Base-by-base conservation (phyloP, 2,329 filamentous ascomycete species). In the Colletotrichum liriopes region DNA sequence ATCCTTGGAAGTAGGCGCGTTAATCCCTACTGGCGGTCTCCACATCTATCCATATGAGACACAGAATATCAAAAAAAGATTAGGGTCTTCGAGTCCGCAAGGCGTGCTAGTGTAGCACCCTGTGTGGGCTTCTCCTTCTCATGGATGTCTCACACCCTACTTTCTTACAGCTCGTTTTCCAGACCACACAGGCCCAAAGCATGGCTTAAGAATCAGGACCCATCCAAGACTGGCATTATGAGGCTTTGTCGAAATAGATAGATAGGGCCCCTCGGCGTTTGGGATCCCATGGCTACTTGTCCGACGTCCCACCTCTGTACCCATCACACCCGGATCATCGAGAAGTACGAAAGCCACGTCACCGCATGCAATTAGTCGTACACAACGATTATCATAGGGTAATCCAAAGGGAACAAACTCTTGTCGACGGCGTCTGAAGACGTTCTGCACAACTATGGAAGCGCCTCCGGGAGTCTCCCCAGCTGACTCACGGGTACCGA, bases 1-100 rank as follows among this genome's bases (percentile, higher is more conserved):
- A 41, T 51, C 64, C 63, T 47, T 67, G 63, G 39, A 65, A 56
- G 51, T 56, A 51, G 63, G 62, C 56, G n/a, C 39, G 52, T 71
- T 47, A 62, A 71, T 71, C 68, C 63, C 49, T 62, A 51, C 65
- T n/a, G 35, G 52, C 29, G 26, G 60, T 52, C 58, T 68, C 68
- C 68, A 68, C 51, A 58, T 37, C 54, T 35, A 37, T 37, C 58
- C 58, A 59, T 72, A 63, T 47, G 58, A 68, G 51, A 72, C 69
- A 64, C 52, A 45, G 52, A 54, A 47, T 41, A 47, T 63, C n/a
- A 54, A 43, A 55, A 32, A 20, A 49, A 37, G 39, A 63, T 60
- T 32, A 56, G 49, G 39, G 58, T 35, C 56, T 23, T 20, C 32
- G 43, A 45, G 63, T 56, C 54, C 60, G 26, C 32, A 47, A 49